A percentile compares a stretch with the other conserved stretches of the same genome.
Conservation (phyloP, 352 stramenopile genomes). For the Globisporangium irregulare region DNA sequence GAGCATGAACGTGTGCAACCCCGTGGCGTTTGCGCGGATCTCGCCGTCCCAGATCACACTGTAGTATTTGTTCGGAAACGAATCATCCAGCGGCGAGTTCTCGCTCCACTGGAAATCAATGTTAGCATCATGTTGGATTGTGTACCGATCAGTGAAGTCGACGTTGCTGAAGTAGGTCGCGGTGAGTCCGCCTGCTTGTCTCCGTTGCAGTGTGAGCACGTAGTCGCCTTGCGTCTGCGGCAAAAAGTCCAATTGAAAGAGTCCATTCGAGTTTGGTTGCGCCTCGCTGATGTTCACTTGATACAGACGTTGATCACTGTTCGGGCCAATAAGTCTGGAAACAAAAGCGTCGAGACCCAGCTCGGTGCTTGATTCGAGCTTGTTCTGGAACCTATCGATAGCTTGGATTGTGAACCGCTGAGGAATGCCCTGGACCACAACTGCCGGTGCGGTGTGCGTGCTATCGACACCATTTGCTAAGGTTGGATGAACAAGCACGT, state of each 20-base stretch:
- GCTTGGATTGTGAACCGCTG: constrained; percentile 86
- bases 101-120: constrained; percentile 90
- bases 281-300: constrained; percentile 46
- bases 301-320: constrained; percentile 23
- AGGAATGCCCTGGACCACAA: constrained; percentile 76
- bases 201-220: constrained; percentile 67
- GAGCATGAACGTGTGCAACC: constrained; percentile 78
- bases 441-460: constrained; percentile 72
- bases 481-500: constrained; percentile 78
- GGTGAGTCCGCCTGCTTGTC: constrained; percentile 83
- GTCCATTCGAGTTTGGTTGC: constrained; percentile 84
- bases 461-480: constrained; percentile 56
- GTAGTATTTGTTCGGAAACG: constrained; percentile 77
- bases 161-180: constrained; percentile 89
- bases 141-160: constrained; percentile 84
- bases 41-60: constrained; percentile 71
- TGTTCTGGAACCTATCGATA: constrained; percentile 91
- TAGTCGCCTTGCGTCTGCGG: constrained; percentile 83
- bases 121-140: constrained; percentile 63
- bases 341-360: constrained; percentile 53
- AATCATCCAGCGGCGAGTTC: constrained; percentile 48
- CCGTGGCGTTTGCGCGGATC: constrained; percentile 39
- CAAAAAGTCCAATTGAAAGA: constrained; percentile 79
- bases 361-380: constrained; percentile 77
- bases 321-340: constrained; percentile 45